Percentiles rank a stretch among this genome's conserved stretches.
Conservation (phyloP, 176 grass and related monocot species). For the Dendrocalamus sinicus region DNA sequence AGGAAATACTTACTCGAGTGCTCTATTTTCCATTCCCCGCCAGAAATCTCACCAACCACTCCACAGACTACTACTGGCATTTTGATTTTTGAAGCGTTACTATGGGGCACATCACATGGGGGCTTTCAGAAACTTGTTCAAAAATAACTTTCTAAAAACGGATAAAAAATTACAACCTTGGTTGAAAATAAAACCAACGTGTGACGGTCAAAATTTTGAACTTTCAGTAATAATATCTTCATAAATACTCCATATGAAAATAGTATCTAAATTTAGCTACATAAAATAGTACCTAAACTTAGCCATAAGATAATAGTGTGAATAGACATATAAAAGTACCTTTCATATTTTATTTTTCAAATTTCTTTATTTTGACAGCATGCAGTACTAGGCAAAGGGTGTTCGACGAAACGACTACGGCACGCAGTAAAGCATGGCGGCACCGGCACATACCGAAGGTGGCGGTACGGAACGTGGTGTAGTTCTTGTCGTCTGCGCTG, state of each 20-base stretch:
- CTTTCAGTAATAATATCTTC: background rate
- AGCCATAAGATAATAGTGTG: background rate
- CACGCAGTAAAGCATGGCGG: background rate
- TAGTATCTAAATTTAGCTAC: background rate
- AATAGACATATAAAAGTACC: background rate
- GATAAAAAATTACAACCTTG: background rate
- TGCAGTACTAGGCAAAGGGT: background rate
- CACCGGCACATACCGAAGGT: constrained; percentile 56
- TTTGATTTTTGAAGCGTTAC: too few species aligned
- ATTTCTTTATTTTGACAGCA: background rate
- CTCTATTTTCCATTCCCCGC: background rate
- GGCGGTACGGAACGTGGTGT: constrained; percentile 69
- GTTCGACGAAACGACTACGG: constrained; percentile 16
- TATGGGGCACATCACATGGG: too few species aligned
- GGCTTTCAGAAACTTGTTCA: too few species aligned
- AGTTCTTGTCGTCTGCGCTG: constrained; percentile 49
- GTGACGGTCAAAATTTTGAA: background rate
- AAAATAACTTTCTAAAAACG: too few species aligned
- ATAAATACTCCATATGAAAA: background rate
- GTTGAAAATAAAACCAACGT: background rate
- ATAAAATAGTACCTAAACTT: background rate
- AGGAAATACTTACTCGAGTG: too few species aligned
- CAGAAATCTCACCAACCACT: background rate
- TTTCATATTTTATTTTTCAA: background rate
- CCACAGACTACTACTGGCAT: too few species aligned